Evolutionary conservation across 139 green algal species (phyloP).

Genomic region (Trebouxia sp.): DNA sequence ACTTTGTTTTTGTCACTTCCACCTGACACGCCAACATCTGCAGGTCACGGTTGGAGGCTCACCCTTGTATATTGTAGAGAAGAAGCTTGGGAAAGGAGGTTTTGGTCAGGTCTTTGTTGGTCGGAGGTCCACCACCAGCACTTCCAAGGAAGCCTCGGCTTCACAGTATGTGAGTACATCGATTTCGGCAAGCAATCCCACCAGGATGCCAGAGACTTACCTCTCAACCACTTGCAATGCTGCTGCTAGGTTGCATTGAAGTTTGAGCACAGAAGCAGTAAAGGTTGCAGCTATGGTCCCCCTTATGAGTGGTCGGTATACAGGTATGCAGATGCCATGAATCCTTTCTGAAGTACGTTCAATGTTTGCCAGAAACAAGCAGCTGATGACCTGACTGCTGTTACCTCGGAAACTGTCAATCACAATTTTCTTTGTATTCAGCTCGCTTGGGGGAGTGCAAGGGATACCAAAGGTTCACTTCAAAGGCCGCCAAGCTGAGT

Average conservation of each 20-base stretch:
- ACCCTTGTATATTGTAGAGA: constrained; percentile 86
- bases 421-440: constrained; percentile 45
- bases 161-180: constrained; percentile 69
- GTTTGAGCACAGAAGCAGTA: constrained; percentile 96
- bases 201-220: too few relatives aligned
- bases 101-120: constrained; percentile 95
- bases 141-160: constrained; percentile 73
- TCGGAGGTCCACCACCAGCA: constrained; percentile 58
- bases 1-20: not conserved
- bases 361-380: not conserved
- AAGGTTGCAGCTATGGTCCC: constrained; percentile 98
- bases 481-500: constrained; percentile 96
- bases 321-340: constrained; percentile 60
- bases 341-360: not conserved
- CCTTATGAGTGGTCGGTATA: constrained; percentile 99
- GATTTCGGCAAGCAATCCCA: too few relatives aligned
- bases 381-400: not conserved
- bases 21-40: not conserved
- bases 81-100: constrained; percentile 92
- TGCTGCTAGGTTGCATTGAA: constrained; percentile 90
- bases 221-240: too few relatives aligned
- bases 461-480: constrained; percentile 96
- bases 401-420: too few relatives aligned
- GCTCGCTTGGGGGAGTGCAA: constrained; percentile 74
- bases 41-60: constrained; percentile 86